Conservation (phyloP, 1,139 yeast genomes). For the Torulaspora pretoriensis region DNA sequence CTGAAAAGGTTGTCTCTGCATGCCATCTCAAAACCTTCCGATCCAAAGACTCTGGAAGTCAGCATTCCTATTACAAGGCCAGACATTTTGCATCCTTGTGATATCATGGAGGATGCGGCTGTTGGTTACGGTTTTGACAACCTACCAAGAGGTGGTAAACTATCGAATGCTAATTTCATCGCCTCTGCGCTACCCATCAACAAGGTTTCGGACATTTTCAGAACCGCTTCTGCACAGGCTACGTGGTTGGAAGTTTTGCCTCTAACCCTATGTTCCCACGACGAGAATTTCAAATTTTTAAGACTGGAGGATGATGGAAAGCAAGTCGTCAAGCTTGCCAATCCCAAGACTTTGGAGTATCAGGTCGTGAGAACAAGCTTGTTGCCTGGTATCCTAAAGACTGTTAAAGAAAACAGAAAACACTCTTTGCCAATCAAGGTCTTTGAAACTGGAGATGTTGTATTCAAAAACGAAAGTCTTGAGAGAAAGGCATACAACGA, state of each 20-base stretch:
- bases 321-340: conserved; percentile 81
- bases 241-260: conserved; percentile 97
- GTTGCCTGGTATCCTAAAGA: conserved; percentile 90
- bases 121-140: conserved; percentile 94
- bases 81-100: conserved; percentile 95
- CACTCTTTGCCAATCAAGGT: conserved; percentile 93
- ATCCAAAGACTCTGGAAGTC: conserved; percentile 59
- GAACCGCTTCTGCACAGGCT: conserved; percentile 88
- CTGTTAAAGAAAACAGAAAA: conserved; percentile 92
- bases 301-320: conserved; percentile 70
- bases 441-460: conserved; percentile 94
- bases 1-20: conserved; percentile 76
- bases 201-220: conserved; percentile 83
- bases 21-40: conserved; percentile 51
- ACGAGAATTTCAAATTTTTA: conserved; percentile 88
- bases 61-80: conserved; percentile 89
- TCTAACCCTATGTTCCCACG: conserved; percentile 90
- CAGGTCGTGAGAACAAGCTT: conserved; percentile 96
- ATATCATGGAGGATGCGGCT: conserved; percentile 98
- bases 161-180: conserved; percentile 66
- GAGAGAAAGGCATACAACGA: conserved; percentile 92
- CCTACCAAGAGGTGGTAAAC: conserved; percentile 75
- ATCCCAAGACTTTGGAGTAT: conserved; percentile 94
- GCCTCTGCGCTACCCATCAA: conserved; percentile 89
- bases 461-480: conserved; percentile 68